Evolutionary conservation across 805 yeast genomes (phyloP), one percentile per base, ranked within the genome.

Genomic region (Metschnikowia dekortorum): DNA sequence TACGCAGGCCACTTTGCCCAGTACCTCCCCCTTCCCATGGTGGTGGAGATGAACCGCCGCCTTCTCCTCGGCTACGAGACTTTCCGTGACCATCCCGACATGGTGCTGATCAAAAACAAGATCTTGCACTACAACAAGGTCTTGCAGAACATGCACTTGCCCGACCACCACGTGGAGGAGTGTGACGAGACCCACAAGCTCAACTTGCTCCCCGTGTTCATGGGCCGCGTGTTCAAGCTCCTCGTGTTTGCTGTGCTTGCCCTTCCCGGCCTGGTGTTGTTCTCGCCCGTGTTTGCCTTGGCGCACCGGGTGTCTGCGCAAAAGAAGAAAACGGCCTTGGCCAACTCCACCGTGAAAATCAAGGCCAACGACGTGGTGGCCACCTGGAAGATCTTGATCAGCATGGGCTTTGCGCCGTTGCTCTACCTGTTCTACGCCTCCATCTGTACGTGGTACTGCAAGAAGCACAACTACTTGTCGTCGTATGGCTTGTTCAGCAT

Each of bases 321-420:
- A 51, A 90, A 91, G 67, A 89, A 92, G 32, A 74, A 69, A 50
- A 78, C 81, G 43, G 99, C 98, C 0, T 74, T 94, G 53, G 91
- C 90, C 9, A 84, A 79, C 7, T 90, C 97, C 0, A 79, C 90
- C 0, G 99, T 94, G 22, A 94, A 94, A 65, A 84, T 94, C 53
- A 83, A 84, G 62, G 99, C 96, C 14, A 85, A 83, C 50, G 99
- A 94, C 67, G 97, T 94, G 28, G 80, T 94, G 52, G 98, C 98
- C 1, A 91, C 98, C 1, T 94, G 99, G 99, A 94, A 94, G 68
- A 85, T 94, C 43, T 74, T 94, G 55, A 89, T 92, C 37, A 83
- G 91, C 33, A 79, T 94, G 80, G 95, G 92, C 5, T 70, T 89
- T 48, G 95, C 97, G 0, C 99, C 99, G 2, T 65, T 89, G 39